phyloP scores from a whole-genome alignment of 1,284 basidiomycete species.

The Puccinia sorghi region DNA sequence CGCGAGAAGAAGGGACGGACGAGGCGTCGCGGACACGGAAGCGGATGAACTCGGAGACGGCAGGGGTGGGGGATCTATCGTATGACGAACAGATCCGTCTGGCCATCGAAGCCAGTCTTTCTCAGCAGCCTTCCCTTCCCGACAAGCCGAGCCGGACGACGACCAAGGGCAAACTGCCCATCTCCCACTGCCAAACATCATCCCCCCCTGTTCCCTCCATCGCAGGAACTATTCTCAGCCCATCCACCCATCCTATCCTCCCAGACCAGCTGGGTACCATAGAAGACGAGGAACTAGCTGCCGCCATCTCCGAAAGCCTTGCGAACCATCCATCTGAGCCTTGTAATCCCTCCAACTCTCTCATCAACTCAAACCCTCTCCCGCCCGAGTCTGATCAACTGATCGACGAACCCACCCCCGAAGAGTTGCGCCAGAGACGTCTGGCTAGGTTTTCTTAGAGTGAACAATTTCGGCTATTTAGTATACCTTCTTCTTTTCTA shows the following conservation, averaged over 20 bases:
- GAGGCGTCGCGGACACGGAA: conserved; percentile 11
- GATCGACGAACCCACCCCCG: conserved; percentile 43
- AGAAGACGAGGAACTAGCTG: conserved; percentile 28
- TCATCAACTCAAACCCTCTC: neutral
- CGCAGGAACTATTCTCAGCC: neutral
- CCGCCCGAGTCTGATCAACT: conserved; percentile 1
- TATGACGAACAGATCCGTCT: conserved; percentile 37
- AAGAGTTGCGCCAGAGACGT: conserved; percentile 33
- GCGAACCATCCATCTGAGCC: neutral
- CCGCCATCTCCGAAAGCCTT: conserved; percentile 38
- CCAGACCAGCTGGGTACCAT: conserved; percentile 1
- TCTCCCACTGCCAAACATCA: too few species aligned
- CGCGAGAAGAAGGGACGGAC: conserved; percentile 8
- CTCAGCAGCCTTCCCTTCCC: neutral
- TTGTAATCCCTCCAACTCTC: neutral
- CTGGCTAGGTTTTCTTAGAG: conserved; percentile 39
- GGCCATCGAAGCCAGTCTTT: conserved; percentile 40
- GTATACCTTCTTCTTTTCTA: neutral
- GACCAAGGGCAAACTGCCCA: neutral
- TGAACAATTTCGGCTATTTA: neutral
- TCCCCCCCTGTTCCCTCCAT: neutral
- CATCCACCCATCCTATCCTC: neutral
- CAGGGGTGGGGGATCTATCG: neutral
- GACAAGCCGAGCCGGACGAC: neutral
- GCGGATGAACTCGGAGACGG: neutral